Evolutionary conservation across 2,329 filamentous ascomycete species (phyloP), one percentile per base, ranked within the genome.

Genomic region (Monilinia laxa): DNA sequence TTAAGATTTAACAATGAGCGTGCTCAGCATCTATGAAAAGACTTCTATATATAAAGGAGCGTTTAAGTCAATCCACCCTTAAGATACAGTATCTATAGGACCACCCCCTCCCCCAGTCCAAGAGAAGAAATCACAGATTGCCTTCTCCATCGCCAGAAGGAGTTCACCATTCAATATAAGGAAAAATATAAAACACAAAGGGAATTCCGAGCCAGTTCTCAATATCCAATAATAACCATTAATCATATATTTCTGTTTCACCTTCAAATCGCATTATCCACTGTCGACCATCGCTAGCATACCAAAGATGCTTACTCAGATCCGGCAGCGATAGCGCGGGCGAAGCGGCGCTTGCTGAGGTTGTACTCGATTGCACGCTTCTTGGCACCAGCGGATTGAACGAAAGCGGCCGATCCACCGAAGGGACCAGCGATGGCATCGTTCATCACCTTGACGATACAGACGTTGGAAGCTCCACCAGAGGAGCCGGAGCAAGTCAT

Each of bases 401-500:
- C 89, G 76, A 90, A 90, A 42, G 86, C 87, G 42, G 82, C 86
- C 18, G 85, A 86, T 64, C 87, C 87, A 73, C 88, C 87, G 70
- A 90, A 90, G 28, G 88, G 87, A 6, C 87, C 87, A 12, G 87
- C 86, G 23, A 82, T 77, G 16, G 87, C 84, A 4, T 77, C 73
- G 79, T 90, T 90, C 74, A 85, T 83, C 67, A 90, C 80, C 67
- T 87, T 84, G 42, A 87, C 86, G 67, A 90, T 78, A 79, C 88
- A 90, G 72, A 90, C 87, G 72, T 87, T 86, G 68, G 79, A 72
- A 18, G 82, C 87, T 35, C 85, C 86, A 63, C 82, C 87, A 10
- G 84, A 84, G 54, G 79, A 80, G 66, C 81, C 88, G 38, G 83
- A 80, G 77, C 88, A 90, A 38, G 85, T 88, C 86, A 89, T 90